Conservation (phyloP, 1,284 basidiomycete species). For the Cryptococcus sp. region DNA sequence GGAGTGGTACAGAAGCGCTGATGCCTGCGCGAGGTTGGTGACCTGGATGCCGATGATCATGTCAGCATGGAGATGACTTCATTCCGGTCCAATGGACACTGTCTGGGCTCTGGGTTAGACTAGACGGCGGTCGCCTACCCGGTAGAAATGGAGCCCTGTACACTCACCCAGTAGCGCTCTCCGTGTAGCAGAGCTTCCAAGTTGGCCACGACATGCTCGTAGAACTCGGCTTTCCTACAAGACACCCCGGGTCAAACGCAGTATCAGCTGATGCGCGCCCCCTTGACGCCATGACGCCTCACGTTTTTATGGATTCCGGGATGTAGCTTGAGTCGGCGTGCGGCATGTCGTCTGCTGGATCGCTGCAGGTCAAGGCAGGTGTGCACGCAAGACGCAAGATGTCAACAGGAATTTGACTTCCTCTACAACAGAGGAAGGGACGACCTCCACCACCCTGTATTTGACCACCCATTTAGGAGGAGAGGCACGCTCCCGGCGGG, state of each 20-base stretch:
- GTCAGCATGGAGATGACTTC: too few species aligned
- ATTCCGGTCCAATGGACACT: too few species aligned
- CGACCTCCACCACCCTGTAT: conserved; percentile 18
- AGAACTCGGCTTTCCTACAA: conserved; percentile 64
- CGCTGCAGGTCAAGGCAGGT: background rate
- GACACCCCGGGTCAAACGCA: background rate
- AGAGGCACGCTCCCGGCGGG: conserved; percentile 7
- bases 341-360: conserved; percentile 57
- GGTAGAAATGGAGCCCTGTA: background rate
- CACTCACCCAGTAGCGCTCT: conserved; percentile 69
- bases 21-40: conserved; percentile 78
- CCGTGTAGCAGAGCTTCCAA: conserved; percentile 62
- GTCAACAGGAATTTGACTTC: background rate
- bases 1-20: conserved; percentile 72
- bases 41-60: conserved; percentile 54
- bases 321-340: conserved; percentile 77
- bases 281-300: conserved; percentile 8
- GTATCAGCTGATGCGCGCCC: background rate
- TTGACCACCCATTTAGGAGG: conserved; percentile 4
- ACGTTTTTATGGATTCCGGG: conserved; percentile 62
- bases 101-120: background rate
- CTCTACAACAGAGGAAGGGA: background rate
- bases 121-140: background rate
- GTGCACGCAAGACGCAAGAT: background rate
- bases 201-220: conserved; percentile 67